Evolutionary conservation across 2,329 filamentous ascomycete species (phyloP), one percentile per base, ranked within the genome.

Genomic region (Fusarium sp.): DNA sequence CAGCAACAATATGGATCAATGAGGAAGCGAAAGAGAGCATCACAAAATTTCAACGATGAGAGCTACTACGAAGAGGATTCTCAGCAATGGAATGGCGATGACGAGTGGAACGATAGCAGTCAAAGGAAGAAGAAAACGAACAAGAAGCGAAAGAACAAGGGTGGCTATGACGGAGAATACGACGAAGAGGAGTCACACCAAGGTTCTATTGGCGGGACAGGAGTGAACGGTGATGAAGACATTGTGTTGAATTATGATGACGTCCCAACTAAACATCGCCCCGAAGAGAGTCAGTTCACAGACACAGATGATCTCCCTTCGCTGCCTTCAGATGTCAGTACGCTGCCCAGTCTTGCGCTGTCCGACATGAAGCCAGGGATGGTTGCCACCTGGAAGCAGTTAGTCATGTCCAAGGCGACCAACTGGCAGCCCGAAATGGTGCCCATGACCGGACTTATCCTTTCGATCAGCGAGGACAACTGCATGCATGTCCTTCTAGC

Each of bases 361-460:
- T 83, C 82, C 1, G 84, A 89, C 33, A 86, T 87, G 9, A 83
- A 85, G 63, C 76, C 83, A 1, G 91, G 91, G 15, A 91, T 91
- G 83, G 84, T 92, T 22, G 87, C 95, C 68, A 89, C 90, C 1
- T 95, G 92, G 88, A 91, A 91, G 77, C 86, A 91, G 74, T 85
- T 90, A 77, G 81, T 87, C 65, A 84, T 92, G 78, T 90, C 91
- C 31, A 85, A 87, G 59, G 85, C 88, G 41, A 91, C 90, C 35
- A 86, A 87, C 53, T 92, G 91, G 91, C 86, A 91, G 69, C 93
- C 93, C 0, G 85, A 89, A 66, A 80, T 93, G 16, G 86, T 86
- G 7, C 83, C 86, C 2, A 88, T 92, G 63, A 94, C 93, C 0
- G 95, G 91, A 1, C 81, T 92, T 33, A 83, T 95, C 10, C 84